phyloP scores from a whole-genome alignment of 2,329 filamentous ascomycete species.

The Pseudophaeomoniella oleicola region DNA sequence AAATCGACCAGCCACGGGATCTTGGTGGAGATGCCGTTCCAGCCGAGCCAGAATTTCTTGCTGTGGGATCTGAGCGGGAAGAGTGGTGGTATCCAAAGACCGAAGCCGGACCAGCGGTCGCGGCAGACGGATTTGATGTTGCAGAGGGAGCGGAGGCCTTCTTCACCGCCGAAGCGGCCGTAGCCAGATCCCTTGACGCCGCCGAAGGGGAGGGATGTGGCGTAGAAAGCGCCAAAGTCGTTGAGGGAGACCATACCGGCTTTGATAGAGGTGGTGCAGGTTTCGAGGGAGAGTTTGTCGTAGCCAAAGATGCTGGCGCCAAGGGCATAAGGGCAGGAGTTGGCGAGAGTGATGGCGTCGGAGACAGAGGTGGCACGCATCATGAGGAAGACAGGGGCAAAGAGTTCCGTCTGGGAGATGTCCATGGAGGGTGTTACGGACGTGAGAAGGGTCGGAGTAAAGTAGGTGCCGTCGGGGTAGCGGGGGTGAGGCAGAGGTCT shows the following conservation, averaged over 20 bases:
- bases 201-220: constrained; percentile 87
- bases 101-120: constrained; percentile 18
- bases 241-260: constrained; percentile 91
- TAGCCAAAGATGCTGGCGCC: constrained; percentile 78
- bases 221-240: constrained; percentile 88
- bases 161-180: constrained; percentile 80
- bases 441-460: constrained; percentile 76
- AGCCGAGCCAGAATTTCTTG: constrained; percentile 10
- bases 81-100: too few species aligned
- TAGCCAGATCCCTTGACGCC: constrained; percentile 83
- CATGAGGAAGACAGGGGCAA: constrained; percentile 77
- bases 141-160: constrained; percentile 71
- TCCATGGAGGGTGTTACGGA: constrained; percentile 76
- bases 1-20: not conserved
- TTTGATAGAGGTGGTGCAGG: constrained; percentile 53
- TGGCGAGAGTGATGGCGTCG: constrained; percentile 63
- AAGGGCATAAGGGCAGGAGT: constrained; percentile 71
- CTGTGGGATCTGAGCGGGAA: too few species aligned
- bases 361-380: constrained; percentile 56
- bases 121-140: constrained; percentile 78
- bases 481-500: constrained; percentile 55
- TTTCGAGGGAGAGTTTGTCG: constrained; percentile 45
- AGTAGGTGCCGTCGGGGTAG: constrained; percentile 74
- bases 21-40: not conserved
- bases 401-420: constrained; percentile 83